Percentiles rank a stretch among this genome's conserved stretches.
These are phyloP conservation scores for Rhynchosporium secalis DNA, from an alignment of 2,329 filamentous ascomycete species.

Conservation along the genomic window DNA sequence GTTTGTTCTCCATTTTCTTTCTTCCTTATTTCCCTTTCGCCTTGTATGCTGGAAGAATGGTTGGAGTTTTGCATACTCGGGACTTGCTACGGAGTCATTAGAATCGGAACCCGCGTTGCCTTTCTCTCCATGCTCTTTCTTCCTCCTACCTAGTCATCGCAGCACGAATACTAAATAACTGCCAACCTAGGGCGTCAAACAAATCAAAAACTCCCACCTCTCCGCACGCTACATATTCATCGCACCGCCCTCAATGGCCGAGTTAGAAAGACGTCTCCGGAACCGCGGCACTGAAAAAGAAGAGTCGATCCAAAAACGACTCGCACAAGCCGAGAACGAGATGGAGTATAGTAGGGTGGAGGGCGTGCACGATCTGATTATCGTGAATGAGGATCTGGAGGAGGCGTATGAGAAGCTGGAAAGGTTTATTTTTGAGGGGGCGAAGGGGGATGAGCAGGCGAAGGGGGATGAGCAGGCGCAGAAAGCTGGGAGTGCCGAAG, in stretches of 20 bases:
- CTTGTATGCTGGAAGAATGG: too few species aligned
- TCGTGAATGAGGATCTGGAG: constrained; percentile 66
- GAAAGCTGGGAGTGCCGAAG: constrained; percentile 19
- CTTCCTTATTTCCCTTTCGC: not conserved
- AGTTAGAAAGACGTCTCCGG: constrained; percentile 72
- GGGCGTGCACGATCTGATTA: constrained; percentile 64
- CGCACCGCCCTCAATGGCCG: constrained; percentile 72
- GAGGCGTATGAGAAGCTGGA: constrained; percentile 55
- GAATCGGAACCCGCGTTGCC: too few species aligned
- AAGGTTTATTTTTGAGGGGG: constrained; percentile 46
- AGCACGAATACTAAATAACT: too few species aligned
- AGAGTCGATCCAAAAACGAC: constrained; percentile 66
- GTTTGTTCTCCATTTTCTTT: constrained; percentile 44
- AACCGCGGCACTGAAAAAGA: constrained; percentile 79
- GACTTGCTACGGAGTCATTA: too few species aligned
- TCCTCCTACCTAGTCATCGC: too few species aligned
- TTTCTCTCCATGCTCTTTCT: not conserved
- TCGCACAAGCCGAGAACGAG: constrained; percentile 72
- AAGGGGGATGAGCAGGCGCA: constrained; percentile 25
- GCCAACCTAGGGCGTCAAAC: constrained; percentile 73
- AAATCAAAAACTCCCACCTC: constrained; percentile 76
- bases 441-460: constrained; percentile 23
- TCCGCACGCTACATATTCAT: constrained; percentile 83
- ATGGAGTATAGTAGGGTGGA: constrained; percentile 69
- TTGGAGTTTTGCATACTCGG: too few species aligned